phyloP scores from a whole-genome alignment of 768 basidiomycete species.

The Exidia glandulosa region DNA sequence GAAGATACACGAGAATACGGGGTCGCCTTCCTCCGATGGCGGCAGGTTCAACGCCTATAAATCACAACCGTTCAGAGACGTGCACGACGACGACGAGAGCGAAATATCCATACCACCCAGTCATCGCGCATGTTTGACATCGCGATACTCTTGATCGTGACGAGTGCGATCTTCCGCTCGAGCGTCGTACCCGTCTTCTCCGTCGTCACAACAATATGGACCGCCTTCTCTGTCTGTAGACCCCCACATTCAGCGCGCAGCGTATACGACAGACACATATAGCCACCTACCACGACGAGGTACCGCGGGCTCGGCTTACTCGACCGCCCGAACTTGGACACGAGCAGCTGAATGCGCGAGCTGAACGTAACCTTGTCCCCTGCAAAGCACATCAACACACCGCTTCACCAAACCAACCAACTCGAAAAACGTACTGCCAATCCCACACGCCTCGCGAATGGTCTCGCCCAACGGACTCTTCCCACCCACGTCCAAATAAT shows the following conservation, averaged over 20 bases:
- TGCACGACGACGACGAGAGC: background rate
- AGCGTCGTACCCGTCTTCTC: slow-evolving; percentile 55
- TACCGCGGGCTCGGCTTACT: slow-evolving; percentile 89
- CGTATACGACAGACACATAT: background rate
- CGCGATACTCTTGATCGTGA: slow-evolving; percentile 76
- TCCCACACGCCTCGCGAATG: slow-evolving; percentile 56
- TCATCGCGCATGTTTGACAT: slow-evolving; percentile 89
- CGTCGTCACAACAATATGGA: slow-evolving; percentile 60
- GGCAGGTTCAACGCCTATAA: slow-evolving; percentile 64
- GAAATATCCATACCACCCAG: slow-evolving; percentile 69
- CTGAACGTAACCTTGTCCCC: slow-evolving; percentile 81
- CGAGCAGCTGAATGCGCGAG: slow-evolving; percentile 64
- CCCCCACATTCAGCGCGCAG: slow-evolving; percentile 1
- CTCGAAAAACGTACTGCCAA: slow-evolving; percentile 46
- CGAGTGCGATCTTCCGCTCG: slow-evolving; percentile 83
- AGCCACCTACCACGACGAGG: slow-evolving; percentile 73
- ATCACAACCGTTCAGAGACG: slow-evolving; percentile 1
- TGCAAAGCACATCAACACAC: slow-evolving; percentile 14
- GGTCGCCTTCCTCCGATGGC: slow-evolving; percentile 86
- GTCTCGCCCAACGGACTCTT: slow-evolving; percentile 63
- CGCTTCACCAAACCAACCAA: background rate
- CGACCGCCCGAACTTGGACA: slow-evolving; percentile 76
- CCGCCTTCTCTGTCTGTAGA: slow-evolving; percentile 68
- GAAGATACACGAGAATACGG: slow-evolving; percentile 81
- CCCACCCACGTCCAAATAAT: slow-evolving; percentile 87